phyloP scores from a whole-genome alignment of 2,329 filamentous ascomycete species.

The Fusarium sublunatum region DNA sequence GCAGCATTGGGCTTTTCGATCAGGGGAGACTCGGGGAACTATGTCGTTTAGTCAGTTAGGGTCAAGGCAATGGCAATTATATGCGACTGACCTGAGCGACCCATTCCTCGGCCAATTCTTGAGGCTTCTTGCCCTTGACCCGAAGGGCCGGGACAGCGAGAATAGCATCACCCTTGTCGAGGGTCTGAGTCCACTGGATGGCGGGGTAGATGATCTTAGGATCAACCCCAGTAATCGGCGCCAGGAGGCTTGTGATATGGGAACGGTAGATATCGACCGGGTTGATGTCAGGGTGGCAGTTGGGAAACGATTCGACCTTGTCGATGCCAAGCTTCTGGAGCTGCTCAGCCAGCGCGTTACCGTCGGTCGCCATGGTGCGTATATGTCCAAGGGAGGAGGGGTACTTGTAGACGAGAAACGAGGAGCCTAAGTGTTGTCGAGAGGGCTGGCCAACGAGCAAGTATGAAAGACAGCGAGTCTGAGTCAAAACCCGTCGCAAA shows the following conservation, averaged over 20 bases:
- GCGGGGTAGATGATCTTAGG: slow-evolving; percentile 77
- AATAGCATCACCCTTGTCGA: slow-evolving; percentile 86
- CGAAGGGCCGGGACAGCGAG: slow-evolving; percentile 83
- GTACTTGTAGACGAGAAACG: slow-evolving; percentile 15
- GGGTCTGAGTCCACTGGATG: slow-evolving; percentile 80
- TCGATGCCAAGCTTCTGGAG: slow-evolving; percentile 41
- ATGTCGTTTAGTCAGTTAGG: slow-evolving; percentile 16
- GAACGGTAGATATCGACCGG: slow-evolving; percentile 83
- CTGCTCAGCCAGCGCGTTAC: slow-evolving; percentile 43
- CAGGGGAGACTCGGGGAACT: slow-evolving; percentile 81
- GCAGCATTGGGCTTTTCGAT: slow-evolving; percentile 75
- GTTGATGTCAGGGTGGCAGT: slow-evolving; percentile 75
- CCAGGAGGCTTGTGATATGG: slow-evolving; percentile 77
- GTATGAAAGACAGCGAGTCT: slow-evolving; percentile 12
- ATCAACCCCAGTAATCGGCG: slow-evolving; percentile 76
- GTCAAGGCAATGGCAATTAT: background rate
- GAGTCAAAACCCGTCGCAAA: slow-evolving; percentile 18
- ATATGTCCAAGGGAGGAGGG: slow-evolving; percentile 17
- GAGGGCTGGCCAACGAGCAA: slow-evolving; percentile 9
- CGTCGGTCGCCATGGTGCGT: slow-evolving; percentile 38
- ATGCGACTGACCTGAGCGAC: slow-evolving; percentile 62
- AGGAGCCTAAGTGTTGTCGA: slow-evolving; percentile 12
- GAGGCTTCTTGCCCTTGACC: slow-evolving; percentile 76
- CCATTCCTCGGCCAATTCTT: slow-evolving; percentile 71
- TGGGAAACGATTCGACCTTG: slow-evolving; percentile 56